Evolutionary conservation across 306 rosid genomes (phyloP).

Genomic region (Dalbergia oliveri): DNA sequence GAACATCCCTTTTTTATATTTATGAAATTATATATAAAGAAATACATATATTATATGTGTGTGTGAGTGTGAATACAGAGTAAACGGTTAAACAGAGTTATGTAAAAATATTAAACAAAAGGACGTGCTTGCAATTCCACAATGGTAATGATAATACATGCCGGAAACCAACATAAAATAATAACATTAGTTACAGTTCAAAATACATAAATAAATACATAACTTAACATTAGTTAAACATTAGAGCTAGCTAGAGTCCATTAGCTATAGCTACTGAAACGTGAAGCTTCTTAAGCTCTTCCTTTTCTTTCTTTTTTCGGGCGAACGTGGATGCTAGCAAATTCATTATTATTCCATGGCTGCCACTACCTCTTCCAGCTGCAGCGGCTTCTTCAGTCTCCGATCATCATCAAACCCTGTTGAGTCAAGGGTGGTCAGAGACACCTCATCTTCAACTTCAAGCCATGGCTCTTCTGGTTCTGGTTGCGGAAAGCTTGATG

Average conservation of each 20-base stretch:
- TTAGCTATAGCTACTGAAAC: background rate
- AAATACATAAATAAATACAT: background rate
- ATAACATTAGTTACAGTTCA: background rate
- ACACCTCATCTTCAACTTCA: slow-evolving; percentile 45
- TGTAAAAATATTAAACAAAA: background rate
- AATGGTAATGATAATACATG: slow-evolving; percentile 4
- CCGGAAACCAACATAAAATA: background rate
- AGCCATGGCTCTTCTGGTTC: slow-evolving; percentile 43
- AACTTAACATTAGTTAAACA: background rate
- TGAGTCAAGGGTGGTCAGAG: slow-evolving; percentile 46
- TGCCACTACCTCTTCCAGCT: slow-evolving; percentile 62
- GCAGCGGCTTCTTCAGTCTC: slow-evolving; percentile 60
- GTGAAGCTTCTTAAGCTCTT: slow-evolving; percentile 46
- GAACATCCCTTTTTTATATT: no score
- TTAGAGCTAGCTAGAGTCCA: slow-evolving; percentile 8
- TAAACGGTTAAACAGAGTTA: background rate
- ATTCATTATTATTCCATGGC: slow-evolving; percentile 55
- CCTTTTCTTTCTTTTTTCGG: background rate
- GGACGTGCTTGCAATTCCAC: background rate
- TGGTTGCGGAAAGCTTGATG: slow-evolving; percentile 69
- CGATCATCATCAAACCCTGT: slow-evolving; percentile 57
- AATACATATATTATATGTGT: no score
- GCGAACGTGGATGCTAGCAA: slow-evolving; percentile 26
- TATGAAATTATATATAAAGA: no score
- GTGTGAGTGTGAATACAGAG: no score